phyloP scores from a whole-genome alignment of 306 rosid genomes.

The Senna tora region DNA sequence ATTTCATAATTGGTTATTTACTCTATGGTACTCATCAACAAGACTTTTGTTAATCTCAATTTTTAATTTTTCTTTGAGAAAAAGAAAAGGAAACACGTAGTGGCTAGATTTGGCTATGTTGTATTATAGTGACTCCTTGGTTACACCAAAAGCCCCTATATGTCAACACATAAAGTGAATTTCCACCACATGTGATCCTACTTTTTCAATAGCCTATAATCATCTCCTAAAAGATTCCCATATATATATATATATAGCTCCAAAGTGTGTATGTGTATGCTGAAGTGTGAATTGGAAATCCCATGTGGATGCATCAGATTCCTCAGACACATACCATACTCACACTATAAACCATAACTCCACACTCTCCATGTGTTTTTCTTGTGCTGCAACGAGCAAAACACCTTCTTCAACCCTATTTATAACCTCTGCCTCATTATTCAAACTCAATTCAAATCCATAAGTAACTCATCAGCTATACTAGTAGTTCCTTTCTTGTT shows the following conservation, averaged over 20 bases:
- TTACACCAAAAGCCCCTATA: background rate
- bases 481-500: background rate
- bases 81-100: background rate
- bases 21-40: no score
- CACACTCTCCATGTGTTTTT: constrained; percentile 21
- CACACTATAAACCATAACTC: background rate
- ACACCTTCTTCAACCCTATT: background rate
- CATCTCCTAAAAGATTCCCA: background rate
- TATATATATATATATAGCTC: background rate
- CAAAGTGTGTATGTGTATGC: background rate
- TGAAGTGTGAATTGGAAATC: background rate
- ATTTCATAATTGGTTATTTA: no score
- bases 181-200: no score
- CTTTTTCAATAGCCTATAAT: background rate
- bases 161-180: no score
- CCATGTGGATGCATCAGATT: background rate
- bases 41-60: no score
- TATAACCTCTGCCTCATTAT: background rate
- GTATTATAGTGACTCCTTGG: background rate
- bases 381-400: background rate
- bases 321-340: background rate
- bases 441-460: no score
- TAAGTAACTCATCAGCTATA: background rate
- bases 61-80: no score
- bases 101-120: background rate